These are phyloP conservation scores for Exophiala sideris DNA, from an alignment of 2,329 filamentous ascomycete genomes.

Conservation along the genomic window DNA sequence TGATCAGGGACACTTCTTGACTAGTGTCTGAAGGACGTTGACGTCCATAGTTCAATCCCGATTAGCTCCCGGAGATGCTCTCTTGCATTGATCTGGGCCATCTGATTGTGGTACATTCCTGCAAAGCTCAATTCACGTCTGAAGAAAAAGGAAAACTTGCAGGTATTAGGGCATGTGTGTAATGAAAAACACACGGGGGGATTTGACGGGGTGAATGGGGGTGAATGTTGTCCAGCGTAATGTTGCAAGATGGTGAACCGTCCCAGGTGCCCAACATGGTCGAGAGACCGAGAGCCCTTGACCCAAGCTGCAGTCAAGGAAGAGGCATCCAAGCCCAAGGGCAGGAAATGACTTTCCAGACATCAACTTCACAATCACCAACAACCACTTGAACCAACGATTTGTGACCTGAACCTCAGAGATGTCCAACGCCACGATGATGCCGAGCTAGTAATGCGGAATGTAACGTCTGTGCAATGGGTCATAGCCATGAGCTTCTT, in stretches of 20 bases:
- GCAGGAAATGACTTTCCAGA: slow-evolving; percentile 19
- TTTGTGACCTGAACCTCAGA: slow-evolving; percentile 20
- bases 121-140: background rate
- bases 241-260: slow-evolving; percentile 2
- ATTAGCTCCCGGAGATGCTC: too few relatives aligned
- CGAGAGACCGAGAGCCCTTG: slow-evolving; percentile 16
- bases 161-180: slow-evolving; percentile 17
- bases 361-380: slow-evolving; percentile 12
- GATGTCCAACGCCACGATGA: slow-evolving; percentile 22
- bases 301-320: slow-evolving; percentile 6
- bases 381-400: slow-evolving; percentile 17
- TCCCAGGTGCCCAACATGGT: slow-evolving; percentile 13
- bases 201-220: slow-evolving; percentile 1
- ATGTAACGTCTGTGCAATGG: slow-evolving; percentile 11
- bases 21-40: too few relatives aligned
- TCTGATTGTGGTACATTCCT: background rate
- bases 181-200: slow-evolving; percentile 10
- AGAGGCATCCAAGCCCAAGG: slow-evolving; percentile 19
- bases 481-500: slow-evolving; percentile 17
- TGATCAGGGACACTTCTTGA: too few relatives aligned
- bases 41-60: too few relatives aligned
- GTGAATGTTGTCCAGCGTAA: background rate
- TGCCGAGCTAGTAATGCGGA: slow-evolving; percentile 22
- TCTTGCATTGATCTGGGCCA: background rate
- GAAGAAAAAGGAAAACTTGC: slow-evolving; percentile 14